phyloP scores from a whole-genome alignment of 257 asterid genomes.

The Jacaranda mimosifolia region DNA sequence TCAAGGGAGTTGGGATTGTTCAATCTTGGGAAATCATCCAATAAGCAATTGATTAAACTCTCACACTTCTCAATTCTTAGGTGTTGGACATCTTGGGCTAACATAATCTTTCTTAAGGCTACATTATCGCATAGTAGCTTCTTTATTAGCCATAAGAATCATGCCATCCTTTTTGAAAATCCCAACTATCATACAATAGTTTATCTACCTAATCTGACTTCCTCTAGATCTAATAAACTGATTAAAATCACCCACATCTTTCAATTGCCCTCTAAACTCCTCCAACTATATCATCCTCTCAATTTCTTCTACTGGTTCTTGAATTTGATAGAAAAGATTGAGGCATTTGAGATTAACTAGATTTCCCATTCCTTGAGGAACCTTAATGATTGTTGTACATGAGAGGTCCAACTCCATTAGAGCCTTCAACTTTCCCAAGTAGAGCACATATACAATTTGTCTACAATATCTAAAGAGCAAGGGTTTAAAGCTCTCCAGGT shows the following conservation, averaged over 20 bases:
- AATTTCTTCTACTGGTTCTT: background rate
- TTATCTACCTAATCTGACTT: background rate
- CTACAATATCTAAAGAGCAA: background rate
- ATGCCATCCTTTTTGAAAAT: too few species aligned
- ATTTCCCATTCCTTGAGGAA: constrained; percentile 9
- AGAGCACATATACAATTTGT: background rate
- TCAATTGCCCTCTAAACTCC: background rate
- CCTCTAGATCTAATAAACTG: background rate
- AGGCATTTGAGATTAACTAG: background rate
- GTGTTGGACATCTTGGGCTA: constrained; percentile 29
- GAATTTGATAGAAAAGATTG: background rate
- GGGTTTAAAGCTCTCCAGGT: background rate
- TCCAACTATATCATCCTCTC: background rate
- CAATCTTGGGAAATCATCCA: background rate
- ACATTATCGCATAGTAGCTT: too few species aligned
- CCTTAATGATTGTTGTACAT: background rate
- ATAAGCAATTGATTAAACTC: constrained; percentile 9
- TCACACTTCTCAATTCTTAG: constrained; percentile 10
- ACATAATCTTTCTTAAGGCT: background rate
- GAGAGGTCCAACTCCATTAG: background rate
- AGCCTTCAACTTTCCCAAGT: background rate
- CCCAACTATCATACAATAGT: too few species aligned
- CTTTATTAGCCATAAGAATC: too few species aligned
- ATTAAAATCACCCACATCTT: background rate
- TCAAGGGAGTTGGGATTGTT: constrained; percentile 6